Evolutionary conservation across 2,329 filamentous ascomycete genomes (phyloP), one percentile per base, ranked within the genome.

Genomic region (Neonectria faginata): DNA sequence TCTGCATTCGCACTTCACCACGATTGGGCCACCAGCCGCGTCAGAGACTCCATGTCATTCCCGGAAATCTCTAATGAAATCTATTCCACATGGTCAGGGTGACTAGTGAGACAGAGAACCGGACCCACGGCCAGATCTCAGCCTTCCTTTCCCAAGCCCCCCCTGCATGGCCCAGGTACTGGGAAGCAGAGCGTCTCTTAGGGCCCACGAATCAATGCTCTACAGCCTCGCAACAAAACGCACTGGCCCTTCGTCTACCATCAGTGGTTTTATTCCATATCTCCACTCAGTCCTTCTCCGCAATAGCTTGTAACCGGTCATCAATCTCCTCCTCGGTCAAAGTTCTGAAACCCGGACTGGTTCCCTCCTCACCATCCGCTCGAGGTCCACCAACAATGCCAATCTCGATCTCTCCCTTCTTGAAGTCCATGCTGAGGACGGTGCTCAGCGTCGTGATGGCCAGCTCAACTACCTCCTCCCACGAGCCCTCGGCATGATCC

Each of bases 301-400:
- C 94, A 80, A 99, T 99, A 61, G 95, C 94, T 83, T 98, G 94
- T 84, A 99, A 88, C 81, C 96, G 89, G 83, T 98, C 96, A 76
- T 99, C 96, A 80, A 99, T 97, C 88, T 99, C 95, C 39, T 98
- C 94, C 82, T 97, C 95, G 31, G 92, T 97, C 80, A 99, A 86
- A 73, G 90, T 91, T 79, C 94, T 90, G 86, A 99, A 99, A 67
- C 85, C 85, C 54, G 91, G 81, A 75, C 93, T 88, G 68, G 91
- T 92, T 70, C 93, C 93, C 79, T 97, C 92, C 82, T 92, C 87
- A 71, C 94, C 95, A 77, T 97, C 93, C 64, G 85, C 82, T 75
- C 89, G 88, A 62, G 95, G 94, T 31, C 94, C 95, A 71, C 96
- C 96, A 59, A 97, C 96, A 77, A 99, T 94, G 68, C 96, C 96